A percentile compares a stretch with the other conserved stretches of the same genome.
Conservation (phyloP, 2,329 filamentous ascomycete species). For the Hymenoscyphus fructigenus region DNA sequence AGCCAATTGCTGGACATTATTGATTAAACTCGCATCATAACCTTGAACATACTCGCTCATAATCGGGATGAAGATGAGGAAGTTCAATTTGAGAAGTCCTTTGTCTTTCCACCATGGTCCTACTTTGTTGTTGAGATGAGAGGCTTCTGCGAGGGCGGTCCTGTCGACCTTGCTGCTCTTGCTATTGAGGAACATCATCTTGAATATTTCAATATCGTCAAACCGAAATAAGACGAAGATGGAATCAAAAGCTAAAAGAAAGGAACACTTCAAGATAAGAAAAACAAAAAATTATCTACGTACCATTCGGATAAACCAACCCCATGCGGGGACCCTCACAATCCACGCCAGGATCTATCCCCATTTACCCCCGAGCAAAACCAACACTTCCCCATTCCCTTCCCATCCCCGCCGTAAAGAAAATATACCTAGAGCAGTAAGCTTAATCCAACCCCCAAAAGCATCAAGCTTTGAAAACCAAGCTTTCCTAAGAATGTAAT, state of each 20-base stretch:
- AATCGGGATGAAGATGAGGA: constrained; percentile 24
- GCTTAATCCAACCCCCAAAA: no score
- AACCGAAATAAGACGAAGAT: background rate
- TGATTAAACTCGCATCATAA: constrained; percentile 21
- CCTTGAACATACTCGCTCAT: constrained; percentile 28
- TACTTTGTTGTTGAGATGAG: constrained; percentile 20
- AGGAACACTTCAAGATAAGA: background rate
- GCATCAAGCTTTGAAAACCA: no score
- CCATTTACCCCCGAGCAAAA: no score
- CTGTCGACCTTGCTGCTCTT: constrained; percentile 14
- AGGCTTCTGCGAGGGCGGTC: constrained; percentile 7
- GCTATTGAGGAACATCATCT: constrained; percentile 8
- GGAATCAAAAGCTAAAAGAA: background rate
- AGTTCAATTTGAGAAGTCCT: constrained; percentile 17
- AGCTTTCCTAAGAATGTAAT: background rate
- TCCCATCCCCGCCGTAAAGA: no score
- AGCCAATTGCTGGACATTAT: constrained; percentile 24
- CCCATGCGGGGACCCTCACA: background rate
- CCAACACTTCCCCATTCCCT: no score
- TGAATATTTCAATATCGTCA: background rate
- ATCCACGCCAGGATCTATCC: background rate
- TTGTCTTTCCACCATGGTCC: constrained; percentile 23
- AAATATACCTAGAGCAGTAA: no score
- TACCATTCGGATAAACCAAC: background rate
- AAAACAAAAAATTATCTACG: background rate